Evolutionary conservation across 495 filamentous ascomycete species (phyloP), one percentile per base, ranked within the genome.

Genomic region (Penicillium paxilli): DNA sequence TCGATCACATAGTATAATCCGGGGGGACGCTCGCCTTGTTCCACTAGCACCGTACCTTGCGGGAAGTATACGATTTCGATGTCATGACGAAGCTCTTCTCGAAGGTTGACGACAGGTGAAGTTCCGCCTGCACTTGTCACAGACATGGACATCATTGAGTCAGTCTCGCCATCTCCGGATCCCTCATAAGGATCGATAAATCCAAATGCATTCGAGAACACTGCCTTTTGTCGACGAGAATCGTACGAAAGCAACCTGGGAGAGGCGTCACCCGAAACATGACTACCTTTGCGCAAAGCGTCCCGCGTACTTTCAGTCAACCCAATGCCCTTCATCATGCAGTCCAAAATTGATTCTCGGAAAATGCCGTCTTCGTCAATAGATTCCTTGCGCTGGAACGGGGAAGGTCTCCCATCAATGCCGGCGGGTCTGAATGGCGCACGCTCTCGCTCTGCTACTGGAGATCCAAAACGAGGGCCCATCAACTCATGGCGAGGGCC

Each of bases 11-110:
- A 98, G 73, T 98, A 98, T 9, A 98, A 76, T 1, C 94, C 94
- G 0, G 95, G 95, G 60, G 95, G 95, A 16, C 95, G 81, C 72
- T 98, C 94, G 0, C 94, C 92, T 67, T 98, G 92, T 59, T 98
- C 94, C 0, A 98, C 93, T n/a, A 98, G 79, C 5, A 98, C 89
- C 7, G 94, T 92, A 4, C 89, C 92, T 64, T 98, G 88, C 0
- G 91, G 92, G 59, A 98, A 98, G 73, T 88, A 97, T 4, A 98
- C 95, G 56, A 98, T 96, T 64, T 98, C 94, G n/a, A 98, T 82
- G 38, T 98, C 94, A 60, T 94, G 85, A 42, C 85, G 84, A 64
- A 96, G 79, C 37, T 98, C 94, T 51, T 84, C 65, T 63, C 80
- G 54, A 65, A 92, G 55, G 79, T 84, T 75, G 67, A 69, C 61